Percentiles rank a stretch among this genome's conserved stretches.
These are phyloP conservation scores for Magnusiomyces clavatus DNA, from an alignment of 1,139 yeast genomes.

Conservation along the genomic window DNA sequence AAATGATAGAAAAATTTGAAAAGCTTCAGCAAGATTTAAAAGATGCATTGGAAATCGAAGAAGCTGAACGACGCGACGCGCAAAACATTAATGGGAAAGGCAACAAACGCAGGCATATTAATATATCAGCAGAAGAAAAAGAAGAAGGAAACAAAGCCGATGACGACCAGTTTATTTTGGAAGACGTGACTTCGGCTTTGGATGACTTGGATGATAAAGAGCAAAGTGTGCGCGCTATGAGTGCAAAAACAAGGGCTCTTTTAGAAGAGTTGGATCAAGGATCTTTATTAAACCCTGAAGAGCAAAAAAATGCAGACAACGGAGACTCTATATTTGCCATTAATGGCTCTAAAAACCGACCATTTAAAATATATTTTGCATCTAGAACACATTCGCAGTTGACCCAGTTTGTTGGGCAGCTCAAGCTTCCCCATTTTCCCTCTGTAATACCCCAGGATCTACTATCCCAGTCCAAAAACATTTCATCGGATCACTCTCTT, in stretches of 20 bases:
- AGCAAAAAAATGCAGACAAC: neutral
- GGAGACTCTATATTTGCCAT: neutral
- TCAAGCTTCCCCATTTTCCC: slow-evolving; percentile 55
- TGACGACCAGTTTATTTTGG: too few relatives aligned
- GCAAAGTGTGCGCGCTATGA: slow-evolving; percentile 1
- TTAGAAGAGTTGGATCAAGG: slow-evolving; percentile 7
- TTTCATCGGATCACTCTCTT: too few relatives aligned
- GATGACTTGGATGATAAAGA: neutral
- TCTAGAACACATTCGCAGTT: slow-evolving; percentile 92
- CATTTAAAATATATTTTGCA: slow-evolving; percentile 49
- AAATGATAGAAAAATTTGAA: slow-evolving; percentile 30
- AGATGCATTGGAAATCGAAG: slow-evolving; percentile 21
- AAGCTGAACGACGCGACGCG: slow-evolving; percentile 12
- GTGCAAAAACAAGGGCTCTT: slow-evolving; percentile 5
- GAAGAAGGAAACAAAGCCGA: slow-evolving; percentile 7
- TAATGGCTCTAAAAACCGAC: slow-evolving; percentile 3
- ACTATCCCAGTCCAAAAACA: neutral
- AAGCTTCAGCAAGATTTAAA: slow-evolving; percentile 37
- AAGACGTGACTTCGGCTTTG: too few relatives aligned
- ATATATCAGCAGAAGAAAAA: slow-evolving; percentile 3
- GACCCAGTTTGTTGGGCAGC: slow-evolving; percentile 70
- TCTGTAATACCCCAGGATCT: slow-evolving; percentile 37
- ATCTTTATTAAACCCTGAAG: slow-evolving; percentile 8
- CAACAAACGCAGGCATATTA: slow-evolving; percentile 1
- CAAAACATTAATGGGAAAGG: neutral